A percentile compares a stretch with the other conserved stretches of the same genome.
phyloP scores from a whole-genome alignment of 2,329 filamentous ascomycete species.

The Raffaelea albimanens region DNA sequence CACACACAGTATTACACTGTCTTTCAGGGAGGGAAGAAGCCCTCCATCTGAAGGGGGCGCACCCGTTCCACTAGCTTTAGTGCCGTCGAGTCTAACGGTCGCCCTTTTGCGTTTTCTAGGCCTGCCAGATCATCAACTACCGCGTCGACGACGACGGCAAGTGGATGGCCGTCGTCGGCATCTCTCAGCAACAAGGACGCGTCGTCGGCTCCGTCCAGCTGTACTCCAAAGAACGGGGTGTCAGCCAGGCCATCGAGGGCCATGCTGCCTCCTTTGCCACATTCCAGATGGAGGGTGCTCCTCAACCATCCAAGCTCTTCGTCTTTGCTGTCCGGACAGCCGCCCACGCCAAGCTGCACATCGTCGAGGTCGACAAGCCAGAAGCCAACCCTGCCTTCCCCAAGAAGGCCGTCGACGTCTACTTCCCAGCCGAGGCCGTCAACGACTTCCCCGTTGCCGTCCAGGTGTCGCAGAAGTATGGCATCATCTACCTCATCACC shows the following conservation, averaged over 20 bases:
- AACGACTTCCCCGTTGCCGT: slow-evolving; percentile 98
- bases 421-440: slow-evolving; percentile 89
- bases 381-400: slow-evolving; percentile 79
- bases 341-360: slow-evolving; percentile 87
- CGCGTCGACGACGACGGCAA: slow-evolving; percentile 90
- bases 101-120: slow-evolving; percentile 36
- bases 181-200: slow-evolving; percentile 84
- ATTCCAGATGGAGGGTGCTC: slow-evolving; percentile 76
- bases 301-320: slow-evolving; percentile 89
- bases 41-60: too few relatives aligned
- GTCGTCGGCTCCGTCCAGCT: slow-evolving; percentile 96
- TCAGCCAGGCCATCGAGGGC: slow-evolving; percentile 96
- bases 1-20: too few relatives aligned
- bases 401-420: slow-evolving; percentile 96
- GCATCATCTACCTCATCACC: slow-evolving; percentile 92
- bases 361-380: slow-evolving; percentile 94
- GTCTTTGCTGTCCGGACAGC: slow-evolving; percentile 89
- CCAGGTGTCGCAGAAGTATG: slow-evolving; percentile 94
- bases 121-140: slow-evolving; percentile 99
- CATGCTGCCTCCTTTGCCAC: slow-evolving; percentile 93
- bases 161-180: slow-evolving; percentile 97
- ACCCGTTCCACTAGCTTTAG: too few relatives aligned
- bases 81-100: not conserved
- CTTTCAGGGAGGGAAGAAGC: too few relatives aligned
- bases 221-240: slow-evolving; percentile 89